Conservation (phyloP, 169 alveolate genomes). For the Cystoisospora suis region DNA sequence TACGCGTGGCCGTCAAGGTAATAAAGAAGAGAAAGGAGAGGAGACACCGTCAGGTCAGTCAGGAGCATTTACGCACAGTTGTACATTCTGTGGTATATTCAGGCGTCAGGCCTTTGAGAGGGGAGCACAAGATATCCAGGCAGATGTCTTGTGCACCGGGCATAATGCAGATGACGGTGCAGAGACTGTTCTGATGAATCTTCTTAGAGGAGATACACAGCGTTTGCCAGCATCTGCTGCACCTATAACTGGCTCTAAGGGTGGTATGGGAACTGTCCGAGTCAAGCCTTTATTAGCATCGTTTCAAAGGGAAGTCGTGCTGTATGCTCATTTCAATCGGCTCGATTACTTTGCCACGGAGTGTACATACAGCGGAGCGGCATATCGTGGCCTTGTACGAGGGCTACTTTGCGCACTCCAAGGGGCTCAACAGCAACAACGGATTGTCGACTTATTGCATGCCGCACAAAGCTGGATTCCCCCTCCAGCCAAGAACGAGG, state of each 20-base stretch:
- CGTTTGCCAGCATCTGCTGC: conserved; percentile 86
- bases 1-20: neutral
- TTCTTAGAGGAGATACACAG: conserved; percentile 94
- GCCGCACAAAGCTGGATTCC: neutral
- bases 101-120: conserved; percentile 96
- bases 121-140: conserved; percentile 92
- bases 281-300: conserved; percentile 93
- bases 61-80: neutral
- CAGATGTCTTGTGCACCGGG: conserved; percentile 95
- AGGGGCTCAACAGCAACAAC: neutral
- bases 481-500: too few species aligned
- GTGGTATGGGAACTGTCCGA: conserved; percentile 10
- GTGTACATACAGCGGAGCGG: conserved; percentile 96
- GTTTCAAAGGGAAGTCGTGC: conserved; percentile 96
- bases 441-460: neutral
- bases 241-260: neutral
- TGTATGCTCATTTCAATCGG: conserved; percentile 94
- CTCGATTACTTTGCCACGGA: conserved; percentile 96
- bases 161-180: conserved; percentile 98
- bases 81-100: conserved; percentile 98
- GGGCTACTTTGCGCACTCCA: conserved; percentile 72
- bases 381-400: conserved; percentile 96
- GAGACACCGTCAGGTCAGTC: neutral
- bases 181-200: conserved; percentile 95
- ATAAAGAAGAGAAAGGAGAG: neutral